Evolutionary conservation across 192 early-diverging fungal genomes (phyloP).

Genomic region (Cetraspora pellucida): DNA sequence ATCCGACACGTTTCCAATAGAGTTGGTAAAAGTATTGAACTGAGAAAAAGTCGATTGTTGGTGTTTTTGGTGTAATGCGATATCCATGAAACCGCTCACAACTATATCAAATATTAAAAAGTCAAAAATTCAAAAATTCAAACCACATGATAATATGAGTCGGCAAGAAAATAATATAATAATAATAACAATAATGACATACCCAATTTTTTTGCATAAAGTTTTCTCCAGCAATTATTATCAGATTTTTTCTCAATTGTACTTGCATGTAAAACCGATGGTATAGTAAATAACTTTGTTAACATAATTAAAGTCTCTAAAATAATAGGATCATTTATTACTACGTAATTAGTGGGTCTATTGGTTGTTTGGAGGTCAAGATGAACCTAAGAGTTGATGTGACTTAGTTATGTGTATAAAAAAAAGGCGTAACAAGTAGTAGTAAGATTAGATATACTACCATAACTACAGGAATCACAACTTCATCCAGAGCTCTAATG

Average conservation of each 20-base stretch:
- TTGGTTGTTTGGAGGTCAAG: neutral
- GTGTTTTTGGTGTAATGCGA: neutral
- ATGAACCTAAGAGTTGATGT: neutral
- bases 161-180: neutral
- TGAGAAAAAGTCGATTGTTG: neutral
- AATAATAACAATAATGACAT: neutral
- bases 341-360: neutral
- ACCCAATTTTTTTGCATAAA: conserved; percentile 11
- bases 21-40: neutral
- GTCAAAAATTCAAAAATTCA: neutral
- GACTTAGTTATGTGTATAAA: too few relatives aligned
- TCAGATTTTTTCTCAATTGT: neutral
- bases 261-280: neutral
- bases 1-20: neutral
- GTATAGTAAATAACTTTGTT: neutral
- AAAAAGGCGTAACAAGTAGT: neutral
- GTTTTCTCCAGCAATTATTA: conserved; percentile 20
- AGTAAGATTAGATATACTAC: neutral
- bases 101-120: neutral
- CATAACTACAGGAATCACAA: conserved; percentile 23
- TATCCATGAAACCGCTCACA: neutral
- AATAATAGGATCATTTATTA: neutral
- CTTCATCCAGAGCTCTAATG: conserved; percentile 6
- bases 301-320: neutral
- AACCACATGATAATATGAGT: neutral